Evolutionary conservation across 768 basidiomycete species (phyloP).

Genomic region (Antrodiella citrinella): DNA sequence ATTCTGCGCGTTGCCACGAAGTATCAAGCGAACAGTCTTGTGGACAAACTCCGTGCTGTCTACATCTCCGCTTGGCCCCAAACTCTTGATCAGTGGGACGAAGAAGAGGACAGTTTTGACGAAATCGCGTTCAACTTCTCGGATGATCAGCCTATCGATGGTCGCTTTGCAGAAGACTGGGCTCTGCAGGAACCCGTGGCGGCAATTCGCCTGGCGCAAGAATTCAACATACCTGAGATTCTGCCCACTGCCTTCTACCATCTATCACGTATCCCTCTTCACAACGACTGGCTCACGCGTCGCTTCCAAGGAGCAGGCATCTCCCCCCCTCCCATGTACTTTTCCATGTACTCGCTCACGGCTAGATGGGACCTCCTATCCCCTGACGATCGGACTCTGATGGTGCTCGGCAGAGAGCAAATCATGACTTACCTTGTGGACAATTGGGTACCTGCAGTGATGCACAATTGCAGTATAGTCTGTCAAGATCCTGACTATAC

Average conservation of each 20-base stretch:
- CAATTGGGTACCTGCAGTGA: no score
- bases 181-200: constrained; percentile 8
- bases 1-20: constrained; percentile 5
- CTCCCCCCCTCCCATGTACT: background rate
- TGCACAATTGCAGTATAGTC: background rate
- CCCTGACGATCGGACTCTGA: background rate
- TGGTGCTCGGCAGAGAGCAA: no score
- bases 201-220: constrained; percentile 11
- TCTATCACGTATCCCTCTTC: constrained; percentile 8
- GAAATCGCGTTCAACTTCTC: no score
- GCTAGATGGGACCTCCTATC: background rate
- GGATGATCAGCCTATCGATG: background rate
- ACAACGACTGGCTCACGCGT: constrained; percentile 2
- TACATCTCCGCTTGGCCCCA: background rate
- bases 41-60: background rate
- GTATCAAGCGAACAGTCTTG: background rate
- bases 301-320: background rate
- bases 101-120: background rate
- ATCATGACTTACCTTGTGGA: no score
- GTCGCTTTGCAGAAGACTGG: constrained; percentile 5
- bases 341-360: background rate
- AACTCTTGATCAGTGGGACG: background rate
- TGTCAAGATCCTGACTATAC: background rate
- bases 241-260: constrained; percentile 16
- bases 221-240: constrained; percentile 7